A percentile compares a stretch with the other conserved stretches of the same genome.
phyloP scores from a whole-genome alignment of 2,329 filamentous ascomycete species.

The Rhynchosporium secalis region DNA sequence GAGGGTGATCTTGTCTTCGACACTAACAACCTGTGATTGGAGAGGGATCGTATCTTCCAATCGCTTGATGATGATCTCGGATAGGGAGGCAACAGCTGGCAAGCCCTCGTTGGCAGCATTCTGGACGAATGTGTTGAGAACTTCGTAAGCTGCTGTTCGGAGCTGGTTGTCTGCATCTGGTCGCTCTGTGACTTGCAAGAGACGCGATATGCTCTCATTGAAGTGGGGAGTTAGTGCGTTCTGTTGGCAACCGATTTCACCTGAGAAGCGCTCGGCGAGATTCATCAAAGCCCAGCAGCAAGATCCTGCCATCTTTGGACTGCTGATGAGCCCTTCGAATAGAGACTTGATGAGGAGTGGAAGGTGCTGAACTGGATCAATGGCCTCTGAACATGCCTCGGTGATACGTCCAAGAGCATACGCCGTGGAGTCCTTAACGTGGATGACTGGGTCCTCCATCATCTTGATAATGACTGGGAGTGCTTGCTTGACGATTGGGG shows the following conservation, averaged over 20 bases:
- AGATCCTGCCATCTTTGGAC: slow-evolving; percentile 94
- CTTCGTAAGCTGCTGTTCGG: slow-evolving; percentile 94
- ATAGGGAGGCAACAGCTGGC: slow-evolving; percentile 75
- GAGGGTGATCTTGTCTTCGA: slow-evolving; percentile 92
- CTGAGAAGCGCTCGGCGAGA: slow-evolving; percentile 90
- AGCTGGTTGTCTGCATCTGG: slow-evolving; percentile 82
- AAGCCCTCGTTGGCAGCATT: slow-evolving; percentile 88
- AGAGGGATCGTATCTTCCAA: slow-evolving; percentile 87
- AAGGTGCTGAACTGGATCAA: slow-evolving; percentile 81
- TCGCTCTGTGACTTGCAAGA: slow-evolving; percentile 83
- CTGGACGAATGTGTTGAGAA: slow-evolving; percentile 90
- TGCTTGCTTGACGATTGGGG: slow-evolving; percentile 94
- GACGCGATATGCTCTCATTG: slow-evolving; percentile 82
- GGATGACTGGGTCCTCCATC: slow-evolving; percentile 87
- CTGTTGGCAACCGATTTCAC: slow-evolving; percentile 71
- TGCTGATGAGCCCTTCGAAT: slow-evolving; percentile 86
- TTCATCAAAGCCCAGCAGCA: slow-evolving; percentile 99
- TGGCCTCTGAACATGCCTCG: slow-evolving; percentile 86
- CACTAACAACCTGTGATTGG: slow-evolving; percentile 90
- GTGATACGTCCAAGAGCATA: slow-evolving; percentile 96
- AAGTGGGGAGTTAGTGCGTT: slow-evolving; percentile 92
- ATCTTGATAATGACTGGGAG: slow-evolving; percentile 84
- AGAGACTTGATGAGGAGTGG: slow-evolving; percentile 83
- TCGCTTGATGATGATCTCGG: slow-evolving; percentile 85
- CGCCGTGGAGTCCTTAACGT: slow-evolving; percentile 93